Base-by-base conservation (phyloP, 805 yeast species). In the Metschnikowia proteae region DNA sequence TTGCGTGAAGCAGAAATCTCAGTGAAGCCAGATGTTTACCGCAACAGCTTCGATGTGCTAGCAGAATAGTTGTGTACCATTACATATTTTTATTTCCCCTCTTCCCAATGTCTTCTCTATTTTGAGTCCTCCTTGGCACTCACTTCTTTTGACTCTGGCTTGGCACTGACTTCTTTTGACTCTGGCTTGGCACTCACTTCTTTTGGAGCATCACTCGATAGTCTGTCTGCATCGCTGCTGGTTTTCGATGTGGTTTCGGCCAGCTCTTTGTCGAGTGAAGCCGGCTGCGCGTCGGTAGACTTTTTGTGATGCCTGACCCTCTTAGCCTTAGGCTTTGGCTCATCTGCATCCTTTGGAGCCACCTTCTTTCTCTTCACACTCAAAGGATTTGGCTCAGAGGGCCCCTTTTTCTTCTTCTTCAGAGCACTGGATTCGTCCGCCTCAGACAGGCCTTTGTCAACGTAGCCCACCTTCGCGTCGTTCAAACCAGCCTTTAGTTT, bases 351-450 rank as follows among this genome's bases (percentile, higher is more conserved):
- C 4, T 46, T 60, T 63, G 77, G 78, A 70, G 82, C 84, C 6
- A 46, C 60, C 65, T 79, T 80, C 71, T 83, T 85, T 74, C 85
- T 89, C 70, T 88, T 90, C 45, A 89, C 73, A 70, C 97, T 90
- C 58, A 92, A 71, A 1, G 98, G 97, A 63, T 92, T 92, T 5
- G 97, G 96, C 29, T 79, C 91, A 57, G 82, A 86, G 8, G 89
- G 85, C 3, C 91, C 90, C 58, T 74, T 81, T 52, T 80, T 76
- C 66, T 81, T 83, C 63, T 79, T 75, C 25, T 45, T 53, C 36
- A 46, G 51, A 3, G 25, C 11, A 23, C 36, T 26, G 29, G 42
- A 49, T 3, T 50, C 60, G 5, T 7, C 10, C n/a, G n/a, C 32
- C 10, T 64, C 50, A 3, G 46, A 55, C 30, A 7, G 13, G 47